Conservation (phyloP, 805 yeast species). For the Kazachstania kunashirensis region DNA sequence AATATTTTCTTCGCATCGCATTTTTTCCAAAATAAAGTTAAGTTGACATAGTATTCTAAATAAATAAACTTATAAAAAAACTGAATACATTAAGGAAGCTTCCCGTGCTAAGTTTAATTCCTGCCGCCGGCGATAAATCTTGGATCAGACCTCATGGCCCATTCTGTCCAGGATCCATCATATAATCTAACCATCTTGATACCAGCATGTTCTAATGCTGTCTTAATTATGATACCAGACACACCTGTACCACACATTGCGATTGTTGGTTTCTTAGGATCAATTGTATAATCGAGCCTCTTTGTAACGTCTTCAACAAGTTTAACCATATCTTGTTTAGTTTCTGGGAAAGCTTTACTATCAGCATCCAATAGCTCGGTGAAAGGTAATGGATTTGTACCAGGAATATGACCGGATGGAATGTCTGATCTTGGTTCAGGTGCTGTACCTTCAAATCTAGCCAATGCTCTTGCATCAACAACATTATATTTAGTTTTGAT, state of each 20-base stretch:
- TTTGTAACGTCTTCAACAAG: constrained; percentile 42
- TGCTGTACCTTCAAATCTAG: constrained; percentile 65
- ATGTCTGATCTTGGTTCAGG: constrained; percentile 89
- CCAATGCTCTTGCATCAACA: constrained; percentile 74
- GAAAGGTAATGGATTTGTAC: constrained; percentile 71
- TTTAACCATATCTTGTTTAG: constrained; percentile 20
- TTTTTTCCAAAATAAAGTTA: not conserved
- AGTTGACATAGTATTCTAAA: not conserved
- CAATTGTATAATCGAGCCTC: constrained; percentile 28
- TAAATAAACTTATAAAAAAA: not conserved
- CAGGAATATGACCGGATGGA: constrained; percentile 83
- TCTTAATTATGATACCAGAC: constrained; percentile 77
- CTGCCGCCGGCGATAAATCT: constrained; percentile 17
- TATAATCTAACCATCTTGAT: constrained; percentile 45
- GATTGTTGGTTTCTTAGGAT: constrained; percentile 53
- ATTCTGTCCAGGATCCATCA: constrained; percentile 77
- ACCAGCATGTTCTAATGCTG: constrained; percentile 56
- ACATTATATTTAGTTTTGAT: constrained; percentile 41
- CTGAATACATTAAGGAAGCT: not conserved
- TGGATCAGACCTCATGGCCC: constrained; percentile 24
- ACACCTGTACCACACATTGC: constrained; percentile 97
- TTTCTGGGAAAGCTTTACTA: constrained; percentile 39
- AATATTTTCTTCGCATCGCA: not conserved
- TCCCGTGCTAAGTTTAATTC: constrained; percentile 10
- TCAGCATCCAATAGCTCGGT: constrained; percentile 43